A percentile compares a stretch with the other conserved stretches of the same genome.
These are phyloP conservation scores for Durotheca rogersii DNA, from an alignment of 495 filamentous ascomycete genomes.

Conservation along the genomic window DNA sequence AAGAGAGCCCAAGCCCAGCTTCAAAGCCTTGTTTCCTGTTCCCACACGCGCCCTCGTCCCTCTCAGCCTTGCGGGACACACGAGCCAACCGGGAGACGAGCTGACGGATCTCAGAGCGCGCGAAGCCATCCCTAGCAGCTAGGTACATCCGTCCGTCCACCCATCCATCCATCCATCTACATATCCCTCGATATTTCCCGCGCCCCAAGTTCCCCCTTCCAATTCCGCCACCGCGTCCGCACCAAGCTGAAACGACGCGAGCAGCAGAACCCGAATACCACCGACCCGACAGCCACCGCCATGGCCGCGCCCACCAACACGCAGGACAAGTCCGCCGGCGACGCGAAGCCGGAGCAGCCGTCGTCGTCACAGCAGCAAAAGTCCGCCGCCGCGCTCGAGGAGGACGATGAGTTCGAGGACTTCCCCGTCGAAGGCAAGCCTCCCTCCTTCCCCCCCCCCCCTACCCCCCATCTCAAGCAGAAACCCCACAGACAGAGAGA, in stretches of 20 bases:
- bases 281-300: not conserved
- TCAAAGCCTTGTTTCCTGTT: no score
- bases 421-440: constrained; percentile 90
- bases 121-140: no score
- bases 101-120: no score
- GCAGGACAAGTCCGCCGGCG: constrained; percentile 46
- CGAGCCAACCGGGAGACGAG: not conserved
- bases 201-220: no score
- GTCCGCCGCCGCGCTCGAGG: constrained; percentile 68
- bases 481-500: no score
- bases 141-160: no score
- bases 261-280: not conserved
- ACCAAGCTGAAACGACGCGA: not conserved
- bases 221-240: not conserved
- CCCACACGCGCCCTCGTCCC: constrained; percentile 5
- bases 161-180: not conserved
- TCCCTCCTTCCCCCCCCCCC: not conserved
- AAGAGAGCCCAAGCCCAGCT: no score
- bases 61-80: constrained; percentile 6
- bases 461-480: constrained; percentile 2
- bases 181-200: no score
- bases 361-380: constrained; percentile 36
- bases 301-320: constrained; percentile 33
- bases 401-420: constrained; percentile 99
- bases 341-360: constrained; percentile 46